phyloP scores from a whole-genome alignment of 2,329 filamentous ascomycete species.

The Colletotrichum orbiculare region DNA sequence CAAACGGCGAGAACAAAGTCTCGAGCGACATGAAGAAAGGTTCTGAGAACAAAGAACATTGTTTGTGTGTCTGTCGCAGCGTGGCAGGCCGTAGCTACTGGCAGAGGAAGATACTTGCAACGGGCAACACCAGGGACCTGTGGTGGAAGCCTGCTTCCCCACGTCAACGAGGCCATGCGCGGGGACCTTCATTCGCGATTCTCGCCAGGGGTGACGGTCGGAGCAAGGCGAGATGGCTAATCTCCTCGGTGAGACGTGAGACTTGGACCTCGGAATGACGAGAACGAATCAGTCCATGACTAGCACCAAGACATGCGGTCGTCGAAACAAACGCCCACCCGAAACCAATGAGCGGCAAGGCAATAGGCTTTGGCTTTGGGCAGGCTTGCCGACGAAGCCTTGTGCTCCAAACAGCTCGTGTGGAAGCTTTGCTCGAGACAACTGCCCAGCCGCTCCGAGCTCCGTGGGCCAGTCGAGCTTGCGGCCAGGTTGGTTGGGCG shows the following conservation, averaged over 20 bases:
- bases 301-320: conserved; percentile 22
- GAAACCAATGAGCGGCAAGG: conserved; percentile 19
- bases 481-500: conserved; percentile 8
- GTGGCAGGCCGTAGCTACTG: no score
- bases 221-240: background rate
- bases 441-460: background rate
- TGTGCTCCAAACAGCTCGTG: background rate
- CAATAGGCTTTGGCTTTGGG: background rate
- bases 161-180: no score
- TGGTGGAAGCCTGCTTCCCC: no score
- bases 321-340: conserved; percentile 27
- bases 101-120: no score
- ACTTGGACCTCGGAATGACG: conserved; percentile 3
- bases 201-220: no score
- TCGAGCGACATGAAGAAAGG: no score
- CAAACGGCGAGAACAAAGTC: no score
- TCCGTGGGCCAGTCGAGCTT: background rate
- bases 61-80: no score
- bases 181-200: no score
- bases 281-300: conserved; percentile 8
- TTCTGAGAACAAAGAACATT: no score
- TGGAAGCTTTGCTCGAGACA: conserved; percentile 16
- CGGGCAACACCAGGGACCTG: no score
- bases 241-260: conserved; percentile 1
- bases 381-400: background rate